A percentile compares a stretch with the other conserved stretches of the same genome.
Conservation (phyloP, 768 basidiomycete species). For the Pisolithus orientalis region DNA sequence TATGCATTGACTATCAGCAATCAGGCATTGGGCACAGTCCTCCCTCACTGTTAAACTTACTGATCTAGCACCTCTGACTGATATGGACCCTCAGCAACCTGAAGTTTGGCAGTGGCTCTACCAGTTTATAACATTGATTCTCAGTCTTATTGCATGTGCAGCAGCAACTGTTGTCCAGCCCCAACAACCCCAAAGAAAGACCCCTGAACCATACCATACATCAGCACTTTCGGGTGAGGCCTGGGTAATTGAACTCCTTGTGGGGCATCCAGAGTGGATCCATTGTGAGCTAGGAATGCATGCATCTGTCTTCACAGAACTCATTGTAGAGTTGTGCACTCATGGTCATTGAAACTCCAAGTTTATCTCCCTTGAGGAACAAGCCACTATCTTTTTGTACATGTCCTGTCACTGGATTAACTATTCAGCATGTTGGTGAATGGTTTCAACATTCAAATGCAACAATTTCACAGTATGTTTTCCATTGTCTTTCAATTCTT, state of each 20-base stretch:
- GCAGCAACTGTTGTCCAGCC: no score
- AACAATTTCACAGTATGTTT: not conserved
- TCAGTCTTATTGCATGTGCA: no score
- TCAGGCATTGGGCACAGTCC: no score
- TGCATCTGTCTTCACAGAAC: not conserved
- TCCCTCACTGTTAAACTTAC: no score
- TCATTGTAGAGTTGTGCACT: not conserved
- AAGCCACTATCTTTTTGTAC: no score
- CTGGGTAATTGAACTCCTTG: conserved; percentile 17
- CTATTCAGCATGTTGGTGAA: not conserved
- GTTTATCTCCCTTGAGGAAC: no score
- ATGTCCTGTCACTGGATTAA: no score
- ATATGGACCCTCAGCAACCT: no score
- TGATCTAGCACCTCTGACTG: no score
- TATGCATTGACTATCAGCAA: no score
- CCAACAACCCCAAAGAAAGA: no score
- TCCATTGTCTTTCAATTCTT: not conserved
- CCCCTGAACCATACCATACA: conserved; percentile 13
- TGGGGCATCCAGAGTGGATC: conserved; percentile 12
- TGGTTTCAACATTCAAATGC: not conserved
- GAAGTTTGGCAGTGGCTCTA: conserved; percentile 3
- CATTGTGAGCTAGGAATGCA: not conserved
- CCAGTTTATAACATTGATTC: no score
- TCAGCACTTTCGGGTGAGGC: conserved; percentile 15
- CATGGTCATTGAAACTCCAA: not conserved